Evolutionary conservation across 306 rosid genomes (phyloP).

Genomic region (Styphnolobium japonicum): DNA sequence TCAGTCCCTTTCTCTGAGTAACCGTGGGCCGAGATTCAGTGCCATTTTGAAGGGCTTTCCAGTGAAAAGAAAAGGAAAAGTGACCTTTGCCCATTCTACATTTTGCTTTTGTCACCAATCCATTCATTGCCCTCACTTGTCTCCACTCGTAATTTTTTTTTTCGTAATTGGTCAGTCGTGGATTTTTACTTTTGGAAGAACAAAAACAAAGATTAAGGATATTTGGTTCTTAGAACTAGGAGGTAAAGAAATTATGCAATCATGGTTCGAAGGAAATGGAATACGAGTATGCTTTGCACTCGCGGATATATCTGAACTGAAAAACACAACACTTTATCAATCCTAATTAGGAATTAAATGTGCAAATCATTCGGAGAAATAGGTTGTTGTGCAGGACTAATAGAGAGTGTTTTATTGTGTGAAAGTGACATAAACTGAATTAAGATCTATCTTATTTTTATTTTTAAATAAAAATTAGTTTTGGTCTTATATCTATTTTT

Average conservation of each 20-base stretch:
- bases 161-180: not conserved
- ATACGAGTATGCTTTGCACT: too few species aligned
- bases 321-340: not conserved
- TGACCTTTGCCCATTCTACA: slow-evolving; percentile 6
- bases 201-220: not conserved
- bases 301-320: too few species aligned
- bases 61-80: not conserved
- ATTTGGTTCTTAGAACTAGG: not conserved
- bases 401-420: too few species aligned
- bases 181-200: not conserved
- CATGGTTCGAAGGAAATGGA: not conserved
- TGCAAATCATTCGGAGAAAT: too few species aligned
- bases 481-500: not conserved
- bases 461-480: not conserved
- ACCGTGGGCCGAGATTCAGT: not conserved
- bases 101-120: not conserved
- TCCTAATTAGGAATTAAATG: too few species aligned
- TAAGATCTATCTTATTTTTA: not conserved
- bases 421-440: not conserved
- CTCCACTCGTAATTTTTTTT: not conserved
- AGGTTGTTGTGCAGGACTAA: too few species aligned
- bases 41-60: not conserved
- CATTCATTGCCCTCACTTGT: not conserved
- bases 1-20: not conserved
- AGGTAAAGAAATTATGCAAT: not conserved